Conservation (phyloP, 2,329 filamentous ascomycete genomes). For the Cladosporium sp. region DNA sequence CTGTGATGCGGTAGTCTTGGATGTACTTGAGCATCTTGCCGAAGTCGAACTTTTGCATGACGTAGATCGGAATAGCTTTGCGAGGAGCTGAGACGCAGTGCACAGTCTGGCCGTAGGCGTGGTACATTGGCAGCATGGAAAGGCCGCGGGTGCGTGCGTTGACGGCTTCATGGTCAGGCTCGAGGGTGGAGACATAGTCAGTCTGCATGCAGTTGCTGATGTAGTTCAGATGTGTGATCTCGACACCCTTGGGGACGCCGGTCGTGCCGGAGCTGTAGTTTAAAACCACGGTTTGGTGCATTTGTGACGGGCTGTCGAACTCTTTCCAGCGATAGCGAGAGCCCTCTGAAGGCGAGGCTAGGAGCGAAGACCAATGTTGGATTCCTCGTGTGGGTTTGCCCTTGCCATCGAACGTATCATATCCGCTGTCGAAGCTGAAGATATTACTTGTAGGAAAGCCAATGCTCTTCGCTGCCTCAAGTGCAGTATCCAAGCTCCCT, state of each 20-base stretch:
- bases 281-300: constrained; percentile 58
- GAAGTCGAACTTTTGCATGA: constrained; percentile 78
- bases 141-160: constrained; percentile 46
- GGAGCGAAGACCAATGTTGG: constrained; percentile 61
- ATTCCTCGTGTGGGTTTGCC: constrained; percentile 37
- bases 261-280: constrained; percentile 81
- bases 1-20: constrained; percentile 64
- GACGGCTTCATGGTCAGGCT: constrained; percentile 48
- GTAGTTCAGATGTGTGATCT: constrained; percentile 74
- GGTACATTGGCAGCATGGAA: constrained; percentile 70
- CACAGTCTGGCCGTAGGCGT: constrained; percentile 58
- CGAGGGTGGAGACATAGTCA: constrained; percentile 43
- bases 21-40: constrained; percentile 65
- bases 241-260: constrained; percentile 77
- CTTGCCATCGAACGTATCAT: constrained; percentile 41
- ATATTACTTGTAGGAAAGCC: constrained; percentile 54
- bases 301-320: constrained; percentile 45
- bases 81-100: constrained; percentile 59
- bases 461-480: constrained; percentile 60
- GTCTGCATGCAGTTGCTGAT: constrained; percentile 65
- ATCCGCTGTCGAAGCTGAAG: constrained; percentile 61
- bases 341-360: constrained; percentile 51
- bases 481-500: constrained; percentile 54
- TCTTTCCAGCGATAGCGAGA: constrained; percentile 61
- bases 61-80: constrained; percentile 62